Conservation (phyloP, 2,329 filamentous ascomycete species). For the Cladobotryum mycophilum region DNA sequence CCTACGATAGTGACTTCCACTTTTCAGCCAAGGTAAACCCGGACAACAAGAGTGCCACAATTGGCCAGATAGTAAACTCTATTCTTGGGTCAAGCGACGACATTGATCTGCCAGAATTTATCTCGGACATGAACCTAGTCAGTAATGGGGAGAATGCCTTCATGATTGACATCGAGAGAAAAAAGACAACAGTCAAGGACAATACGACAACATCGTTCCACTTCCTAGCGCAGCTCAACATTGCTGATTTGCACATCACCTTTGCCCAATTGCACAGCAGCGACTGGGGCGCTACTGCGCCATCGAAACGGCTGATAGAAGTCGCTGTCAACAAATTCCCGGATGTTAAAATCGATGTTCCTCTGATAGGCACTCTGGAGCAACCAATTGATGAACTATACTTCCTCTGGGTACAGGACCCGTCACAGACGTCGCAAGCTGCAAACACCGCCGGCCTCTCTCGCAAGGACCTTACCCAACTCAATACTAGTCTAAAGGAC, state of each 20-base stretch:
- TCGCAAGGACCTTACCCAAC: slow-evolving; percentile 1
- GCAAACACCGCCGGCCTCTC: slow-evolving; percentile 5
- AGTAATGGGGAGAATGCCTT: slow-evolving; percentile 1
- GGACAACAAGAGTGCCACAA: not conserved
- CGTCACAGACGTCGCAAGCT: not conserved
- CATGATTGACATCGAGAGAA: slow-evolving; percentile 4
- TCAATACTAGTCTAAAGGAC: slow-evolving; percentile 6
- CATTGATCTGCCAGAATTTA: slow-evolving; percentile 12
- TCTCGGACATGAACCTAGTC: slow-evolving; percentile 2
- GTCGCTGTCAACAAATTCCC: slow-evolving; percentile 15
- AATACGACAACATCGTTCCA: slow-evolving; percentile 10
- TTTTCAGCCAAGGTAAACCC: slow-evolving; percentile 11
- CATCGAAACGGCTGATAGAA: slow-evolving; percentile 18
- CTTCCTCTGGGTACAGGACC: slow-evolving; percentile 27
- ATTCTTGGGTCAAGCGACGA: slow-evolving; percentile 7
- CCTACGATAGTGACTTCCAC: slow-evolving; percentile 3
- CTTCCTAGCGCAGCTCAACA: slow-evolving; percentile 11
- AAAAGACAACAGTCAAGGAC: not conserved
- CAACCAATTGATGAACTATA: slow-evolving; percentile 31
- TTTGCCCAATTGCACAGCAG: slow-evolving; percentile 14
- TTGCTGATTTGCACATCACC: slow-evolving; percentile 6
- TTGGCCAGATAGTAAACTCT: slow-evolving; percentile 10
- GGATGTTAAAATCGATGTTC: slow-evolving; percentile 17
- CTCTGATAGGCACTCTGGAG: slow-evolving; percentile 23
- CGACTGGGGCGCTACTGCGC: slow-evolving; percentile 6